Evolutionary conservation across 2,329 filamentous ascomycete genomes (phyloP).

Genomic region (Westerdykella aurantiaca): DNA sequence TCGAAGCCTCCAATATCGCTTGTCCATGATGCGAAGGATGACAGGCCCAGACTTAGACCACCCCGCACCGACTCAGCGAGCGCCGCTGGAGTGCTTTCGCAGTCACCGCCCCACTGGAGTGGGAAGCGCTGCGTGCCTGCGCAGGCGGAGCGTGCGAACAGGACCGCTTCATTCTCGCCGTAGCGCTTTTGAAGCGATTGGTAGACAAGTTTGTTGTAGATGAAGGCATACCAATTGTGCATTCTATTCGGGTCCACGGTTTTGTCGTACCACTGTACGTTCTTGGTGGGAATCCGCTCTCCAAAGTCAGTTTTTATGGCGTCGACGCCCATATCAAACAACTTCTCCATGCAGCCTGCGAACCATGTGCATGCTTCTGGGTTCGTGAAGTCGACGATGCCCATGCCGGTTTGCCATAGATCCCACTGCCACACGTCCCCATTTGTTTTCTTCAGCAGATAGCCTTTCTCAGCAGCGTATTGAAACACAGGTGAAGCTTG

Average conservation of each 20-base stretch:
- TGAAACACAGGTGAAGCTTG: constrained; percentile 63
- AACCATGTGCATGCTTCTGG: constrained; percentile 64
- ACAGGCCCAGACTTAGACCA: too few species aligned
- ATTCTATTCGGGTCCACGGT: constrained; percentile 58
- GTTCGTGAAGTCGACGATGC: constrained; percentile 68
- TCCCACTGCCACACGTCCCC: constrained; percentile 72
- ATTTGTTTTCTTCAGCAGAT: constrained; percentile 62
- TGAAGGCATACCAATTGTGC: constrained; percentile 73
- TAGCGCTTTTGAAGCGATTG: constrained; percentile 54
- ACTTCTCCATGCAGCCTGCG: constrained; percentile 52
- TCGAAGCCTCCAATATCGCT: too few species aligned
- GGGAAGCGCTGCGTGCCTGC: constrained; percentile 66
- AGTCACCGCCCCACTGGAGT: constrained; percentile 64
- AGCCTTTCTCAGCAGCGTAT: constrained; percentile 59
- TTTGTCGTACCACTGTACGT: constrained; percentile 60
- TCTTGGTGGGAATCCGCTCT: constrained; percentile 61
- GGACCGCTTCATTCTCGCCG: constrained; percentile 52
- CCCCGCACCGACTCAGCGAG: too few species aligned
- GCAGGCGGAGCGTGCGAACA: constrained; percentile 63
- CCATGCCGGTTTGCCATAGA: constrained; percentile 73
- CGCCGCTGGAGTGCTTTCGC: constrained; percentile 62
- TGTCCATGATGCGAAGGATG: too few species aligned
- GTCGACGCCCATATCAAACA: constrained; percentile 66
- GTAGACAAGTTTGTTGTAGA: constrained; percentile 67
- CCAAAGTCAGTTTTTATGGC: constrained; percentile 72